Evolutionary conservation across 768 basidiomycete species (phyloP).

Genomic region (Antrodiella citrinella): DNA sequence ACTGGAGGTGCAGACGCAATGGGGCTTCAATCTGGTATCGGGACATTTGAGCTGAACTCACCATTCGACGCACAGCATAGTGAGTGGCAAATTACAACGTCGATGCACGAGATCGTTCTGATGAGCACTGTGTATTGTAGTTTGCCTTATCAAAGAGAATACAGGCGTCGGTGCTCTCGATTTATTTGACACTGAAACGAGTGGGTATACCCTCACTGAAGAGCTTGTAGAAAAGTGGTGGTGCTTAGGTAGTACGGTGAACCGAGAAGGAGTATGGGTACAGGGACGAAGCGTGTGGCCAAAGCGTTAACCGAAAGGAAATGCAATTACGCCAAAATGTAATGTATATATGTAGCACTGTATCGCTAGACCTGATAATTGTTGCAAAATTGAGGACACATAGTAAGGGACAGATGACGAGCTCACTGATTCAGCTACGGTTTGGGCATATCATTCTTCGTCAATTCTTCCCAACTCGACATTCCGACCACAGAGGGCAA

Average conservation of each 20-base stretch:
- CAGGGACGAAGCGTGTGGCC: slow-evolving; percentile 40
- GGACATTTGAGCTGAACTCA: slow-evolving; percentile 50
- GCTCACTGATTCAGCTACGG: too few relatives aligned
- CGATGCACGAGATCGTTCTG: slow-evolving; percentile 27
- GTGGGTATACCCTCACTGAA: slow-evolving; percentile 21
- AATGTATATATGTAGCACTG: too few relatives aligned
- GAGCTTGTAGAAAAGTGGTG: slow-evolving; percentile 86
- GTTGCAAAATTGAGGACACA: too few relatives aligned
- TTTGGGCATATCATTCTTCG: slow-evolving; percentile 23
- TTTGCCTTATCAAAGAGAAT: too few relatives aligned
- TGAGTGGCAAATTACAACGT: slow-evolving; percentile 28
- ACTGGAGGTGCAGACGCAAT: slow-evolving; percentile 69
- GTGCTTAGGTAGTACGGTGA: slow-evolving; percentile 68
- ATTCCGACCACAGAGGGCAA: slow-evolving; percentile 39
- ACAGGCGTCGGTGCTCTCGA: slow-evolving; percentile 66
- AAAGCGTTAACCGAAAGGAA: not conserved
- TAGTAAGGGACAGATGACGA: too few relatives aligned
- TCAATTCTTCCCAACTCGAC: slow-evolving; percentile 38
- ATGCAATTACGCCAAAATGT: not conserved
- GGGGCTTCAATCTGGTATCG: slow-evolving; percentile 38
- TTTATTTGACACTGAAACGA: slow-evolving; percentile 40
- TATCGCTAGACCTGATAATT: too few relatives aligned
- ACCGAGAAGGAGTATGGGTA: slow-evolving; percentile 66
- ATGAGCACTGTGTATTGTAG: too few relatives aligned
- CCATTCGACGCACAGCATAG: slow-evolving; percentile 74